These are phyloP conservation scores for Byssoonygena ceratinophila DNA, from an alignment of 2,329 filamentous ascomycete species.

Conservation along the genomic window DNA sequence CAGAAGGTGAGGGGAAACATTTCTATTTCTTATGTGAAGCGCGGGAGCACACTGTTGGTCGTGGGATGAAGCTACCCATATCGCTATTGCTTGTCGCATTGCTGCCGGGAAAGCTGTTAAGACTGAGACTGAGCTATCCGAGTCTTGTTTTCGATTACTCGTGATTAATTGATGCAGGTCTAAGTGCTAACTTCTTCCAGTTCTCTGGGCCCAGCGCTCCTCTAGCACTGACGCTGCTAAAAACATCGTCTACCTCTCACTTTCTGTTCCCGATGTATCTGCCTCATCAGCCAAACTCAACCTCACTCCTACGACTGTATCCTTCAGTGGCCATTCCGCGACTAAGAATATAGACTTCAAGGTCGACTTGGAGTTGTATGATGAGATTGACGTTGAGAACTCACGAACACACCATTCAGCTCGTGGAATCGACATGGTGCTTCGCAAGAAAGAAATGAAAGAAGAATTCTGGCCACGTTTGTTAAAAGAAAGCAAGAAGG, in stretches of 20 bases:
- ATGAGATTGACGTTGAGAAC: slow-evolving; percentile 74
- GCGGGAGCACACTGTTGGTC: neutral
- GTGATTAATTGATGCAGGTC: neutral
- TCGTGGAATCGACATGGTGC: slow-evolving; percentile 78
- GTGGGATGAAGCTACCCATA: neutral
- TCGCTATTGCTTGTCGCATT: neutral
- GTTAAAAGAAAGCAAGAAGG: slow-evolving; percentile 78
- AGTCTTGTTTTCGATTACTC: neutral
- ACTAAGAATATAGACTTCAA: slow-evolving; percentile 80
- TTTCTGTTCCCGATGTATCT: slow-evolving; percentile 76
- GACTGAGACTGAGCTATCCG: neutral
- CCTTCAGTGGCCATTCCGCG: slow-evolving; percentile 71
- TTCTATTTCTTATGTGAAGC: slow-evolving; percentile 23
- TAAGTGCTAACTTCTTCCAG: slow-evolving; percentile 38
- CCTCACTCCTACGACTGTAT: slow-evolving; percentile 63
- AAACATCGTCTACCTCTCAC: slow-evolving; percentile 92
- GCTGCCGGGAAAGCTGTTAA: neutral
- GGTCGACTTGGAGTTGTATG: slow-evolving; percentile 77
- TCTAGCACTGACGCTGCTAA: slow-evolving; percentile 65
- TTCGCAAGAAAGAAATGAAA: slow-evolving; percentile 94
- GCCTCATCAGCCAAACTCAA: slow-evolving; percentile 68
- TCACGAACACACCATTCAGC: slow-evolving; percentile 80
- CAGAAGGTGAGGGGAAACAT: slow-evolving; percentile 36
- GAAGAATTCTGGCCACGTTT: slow-evolving; percentile 93
- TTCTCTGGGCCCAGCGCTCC: slow-evolving; percentile 97